Conservation (phyloP, 305 asterid species). For the Fraxinus albicans region DNA sequence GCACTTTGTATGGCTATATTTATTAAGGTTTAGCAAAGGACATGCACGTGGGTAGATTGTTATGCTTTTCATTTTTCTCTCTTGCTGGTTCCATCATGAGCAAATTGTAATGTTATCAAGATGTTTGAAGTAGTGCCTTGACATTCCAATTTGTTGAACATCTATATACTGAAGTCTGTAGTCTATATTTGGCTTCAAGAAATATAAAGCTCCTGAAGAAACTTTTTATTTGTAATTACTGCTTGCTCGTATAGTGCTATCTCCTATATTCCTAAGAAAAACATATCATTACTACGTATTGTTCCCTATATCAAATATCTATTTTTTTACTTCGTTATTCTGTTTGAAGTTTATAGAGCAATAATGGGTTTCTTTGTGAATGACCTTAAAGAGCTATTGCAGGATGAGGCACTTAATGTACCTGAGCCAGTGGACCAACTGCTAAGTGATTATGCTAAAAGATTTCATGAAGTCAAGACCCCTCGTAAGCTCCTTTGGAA, state of each 20-base stretch:
- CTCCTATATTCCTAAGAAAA: not conserved
- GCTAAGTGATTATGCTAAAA: slow-evolving; percentile 78
- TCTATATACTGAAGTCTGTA: not conserved
- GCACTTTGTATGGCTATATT: not conserved
- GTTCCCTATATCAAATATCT: not conserved
- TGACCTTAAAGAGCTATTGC: slow-evolving; percentile 27
- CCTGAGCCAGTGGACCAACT: slow-evolving; percentile 77
- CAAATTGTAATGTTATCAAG: not conserved
- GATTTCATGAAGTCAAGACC: slow-evolving; percentile 82
- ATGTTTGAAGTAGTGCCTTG: not conserved
- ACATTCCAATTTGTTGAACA: not conserved
- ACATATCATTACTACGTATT: not conserved
- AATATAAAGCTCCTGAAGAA: not conserved
- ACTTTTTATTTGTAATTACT: not conserved
- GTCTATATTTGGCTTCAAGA: not conserved
- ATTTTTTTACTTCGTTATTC: not conserved
- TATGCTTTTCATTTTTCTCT: not conserved
- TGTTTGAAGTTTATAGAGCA: slow-evolving; percentile 10
- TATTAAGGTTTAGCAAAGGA: not conserved
- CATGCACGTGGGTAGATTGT: not conserved
- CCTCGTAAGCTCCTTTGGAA: slow-evolving; percentile 96
- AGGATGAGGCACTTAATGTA: slow-evolving; percentile 78
- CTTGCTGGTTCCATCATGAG: not conserved
- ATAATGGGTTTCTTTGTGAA: slow-evolving; percentile 13
- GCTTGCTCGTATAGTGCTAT: not conserved